Conservation (phyloP, 306 rosid species). For the cucumber (Cucumis sativus) region Cucumber_9930_V3 NC_026659.2:20073001-20073500, state of each 20-base stretch:
- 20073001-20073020: constrained; percentile 91
- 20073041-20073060: constrained; percentile 62
- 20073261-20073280: constrained; percentile 79
- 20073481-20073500: neutral
- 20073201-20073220: neutral
- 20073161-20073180: neutral
- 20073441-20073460: neutral
- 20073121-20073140: constrained; percentile 95
- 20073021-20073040: constrained; percentile 73
- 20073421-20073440: neutral
- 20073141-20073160: constrained; percentile 16
- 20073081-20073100: constrained; percentile 66
- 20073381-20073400: neutral
- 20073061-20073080: constrained; percentile 65
- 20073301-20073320: constrained; percentile 78
- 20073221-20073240: constrained; percentile 47
- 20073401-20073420: neutral
- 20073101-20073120: constrained; percentile 89
- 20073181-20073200: constrained; percentile 14
- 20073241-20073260: constrained; percentile 90
- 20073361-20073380: constrained; percentile 10
- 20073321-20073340: constrained; percentile 96
- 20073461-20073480: neutral
- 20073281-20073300: constrained; percentile 95
- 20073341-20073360: constrained; percentile 35